phyloP scores from a whole-genome alignment of 768 basidiomycete species.

The Collybia nuda region DNA sequence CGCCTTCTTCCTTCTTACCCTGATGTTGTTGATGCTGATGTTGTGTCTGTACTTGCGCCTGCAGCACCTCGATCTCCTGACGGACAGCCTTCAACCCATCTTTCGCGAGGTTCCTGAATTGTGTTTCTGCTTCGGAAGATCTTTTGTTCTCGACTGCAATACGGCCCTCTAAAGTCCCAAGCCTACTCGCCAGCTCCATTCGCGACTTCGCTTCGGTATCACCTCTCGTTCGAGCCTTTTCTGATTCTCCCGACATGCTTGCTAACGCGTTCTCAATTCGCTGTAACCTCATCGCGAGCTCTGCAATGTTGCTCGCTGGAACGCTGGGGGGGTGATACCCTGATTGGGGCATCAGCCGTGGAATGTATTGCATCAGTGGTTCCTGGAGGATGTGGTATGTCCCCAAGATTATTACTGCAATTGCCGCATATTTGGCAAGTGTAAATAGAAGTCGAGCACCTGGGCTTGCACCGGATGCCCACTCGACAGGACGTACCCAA shows the following conservation, averaged over 20 bases:
- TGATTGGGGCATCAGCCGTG: constrained; percentile 26
- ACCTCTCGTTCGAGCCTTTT: constrained; percentile 47
- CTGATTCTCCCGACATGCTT: constrained; percentile 54
- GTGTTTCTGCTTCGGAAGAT: constrained; percentile 52
- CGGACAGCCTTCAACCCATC: constrained; percentile 48
- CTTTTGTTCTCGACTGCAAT: constrained; percentile 37
- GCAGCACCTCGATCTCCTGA: constrained; percentile 56
- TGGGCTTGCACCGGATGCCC: constrained; percentile 32
- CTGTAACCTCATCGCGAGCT: constrained; percentile 61
- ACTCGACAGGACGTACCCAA: constrained; percentile 38
- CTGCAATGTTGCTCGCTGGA: constrained; percentile 66
- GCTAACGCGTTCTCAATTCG: constrained; percentile 64
- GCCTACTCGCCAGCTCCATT: constrained; percentile 50
- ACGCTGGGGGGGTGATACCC: constrained; percentile 54
- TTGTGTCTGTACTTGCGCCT: constrained; percentile 35
- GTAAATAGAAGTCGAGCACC: constrained; percentile 23
- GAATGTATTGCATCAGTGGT: constrained; percentile 27
- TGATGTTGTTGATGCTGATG: constrained; percentile 14
- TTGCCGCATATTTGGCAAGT: constrained; percentile 34
- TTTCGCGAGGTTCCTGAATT: constrained; percentile 41
- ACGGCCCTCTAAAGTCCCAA: constrained; percentile 57
- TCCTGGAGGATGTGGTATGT: constrained; percentile 46
- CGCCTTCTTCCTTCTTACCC: constrained; percentile 7
- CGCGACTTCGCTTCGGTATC: constrained; percentile 53
- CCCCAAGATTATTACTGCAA: no score